Percentiles rank a stretch among this genome's conserved stretches.
Conservation (phyloP, 2,329 filamentous ascomycete genomes). For the Aspergillus sp. region DNA sequence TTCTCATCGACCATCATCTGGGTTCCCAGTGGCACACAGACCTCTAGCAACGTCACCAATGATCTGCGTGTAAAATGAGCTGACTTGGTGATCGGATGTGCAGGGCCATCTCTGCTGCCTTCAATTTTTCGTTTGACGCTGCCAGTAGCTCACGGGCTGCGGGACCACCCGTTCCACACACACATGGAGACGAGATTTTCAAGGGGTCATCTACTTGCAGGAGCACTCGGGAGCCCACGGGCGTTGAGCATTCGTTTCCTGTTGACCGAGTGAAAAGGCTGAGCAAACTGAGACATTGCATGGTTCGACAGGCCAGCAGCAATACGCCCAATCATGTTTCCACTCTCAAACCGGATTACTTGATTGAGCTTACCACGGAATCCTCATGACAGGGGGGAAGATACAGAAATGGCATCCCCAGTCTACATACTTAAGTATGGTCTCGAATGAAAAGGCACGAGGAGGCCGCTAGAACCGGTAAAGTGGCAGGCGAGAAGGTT, state of each 20-base stretch:
- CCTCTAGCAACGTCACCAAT: conserved; percentile 3
- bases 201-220: not conserved
- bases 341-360: not conserved
- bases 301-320: not conserved
- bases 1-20: not conserved
- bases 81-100: conserved; percentile 7
- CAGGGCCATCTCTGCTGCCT: not conserved
- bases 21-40: not conserved
- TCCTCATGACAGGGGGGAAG: not conserved
- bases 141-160: conserved; percentile 6
- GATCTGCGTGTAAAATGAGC: conserved; percentile 4
- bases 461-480: conserved; percentile 12
- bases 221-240: not conserved
- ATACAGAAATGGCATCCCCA: not conserved
- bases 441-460: conserved; percentile 14
- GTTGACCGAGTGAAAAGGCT: not conserved
- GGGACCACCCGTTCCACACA: conserved; percentile 8
- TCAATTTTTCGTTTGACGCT: conserved; percentile 1
- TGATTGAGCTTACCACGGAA: not conserved
- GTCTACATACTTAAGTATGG: not conserved
- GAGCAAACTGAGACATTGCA: not conserved
- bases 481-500: conserved; percentile 6
- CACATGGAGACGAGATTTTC: conserved; percentile 8
- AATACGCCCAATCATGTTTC: not conserved
- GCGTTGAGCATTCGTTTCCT: not conserved